These are phyloP conservation scores for Aspergillus ellipticus DNA, from an alignment of 495 filamentous ascomycete genomes.

Conservation along the genomic window DNA sequence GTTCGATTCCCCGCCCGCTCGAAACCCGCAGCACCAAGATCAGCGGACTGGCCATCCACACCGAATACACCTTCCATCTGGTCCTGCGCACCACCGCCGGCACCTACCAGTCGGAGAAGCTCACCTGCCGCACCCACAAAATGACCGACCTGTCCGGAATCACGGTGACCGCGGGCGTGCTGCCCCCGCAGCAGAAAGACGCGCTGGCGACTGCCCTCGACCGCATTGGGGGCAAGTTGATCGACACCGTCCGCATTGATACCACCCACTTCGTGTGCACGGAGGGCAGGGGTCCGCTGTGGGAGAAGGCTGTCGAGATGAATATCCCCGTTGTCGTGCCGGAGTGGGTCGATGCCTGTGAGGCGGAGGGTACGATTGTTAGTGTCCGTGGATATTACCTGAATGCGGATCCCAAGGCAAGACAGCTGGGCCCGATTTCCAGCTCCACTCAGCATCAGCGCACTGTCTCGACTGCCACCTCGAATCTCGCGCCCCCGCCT, in stretches of 20 bases:
- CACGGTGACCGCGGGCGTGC: conserved; percentile 86
- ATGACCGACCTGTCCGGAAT: conserved; percentile 98
- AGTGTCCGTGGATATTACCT: conserved; percentile 95
- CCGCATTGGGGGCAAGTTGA: conserved; percentile 86
- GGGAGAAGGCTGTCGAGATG: conserved; percentile 96
- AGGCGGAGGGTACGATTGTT: conserved; percentile 87
- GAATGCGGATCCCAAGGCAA: conserved; percentile 71
- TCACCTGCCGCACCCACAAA: conserved; percentile 89
- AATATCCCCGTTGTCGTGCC: conserved; percentile 98
- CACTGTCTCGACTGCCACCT: conserved; percentile 31
- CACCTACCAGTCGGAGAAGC: conserved; percentile 74
- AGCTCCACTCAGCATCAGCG: conserved; percentile 38
- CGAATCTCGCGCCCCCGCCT: conserved; percentile 10
- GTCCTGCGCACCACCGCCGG: conserved; percentile 89
- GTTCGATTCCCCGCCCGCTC: conserved; percentile 80
- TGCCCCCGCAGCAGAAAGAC: conserved; percentile 72
- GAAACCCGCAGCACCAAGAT: conserved; percentile 94
- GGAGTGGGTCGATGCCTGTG: conserved; percentile 94
- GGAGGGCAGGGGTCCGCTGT: conserved; percentile 83
- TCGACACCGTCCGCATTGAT: conserved; percentile 89
- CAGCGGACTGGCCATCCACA: conserved; percentile 90
- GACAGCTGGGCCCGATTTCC: conserved; percentile 52
- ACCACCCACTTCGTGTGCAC: conserved; percentile 98
- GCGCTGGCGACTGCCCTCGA: conserved; percentile 70
- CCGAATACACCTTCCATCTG: conserved; percentile 91